Evolutionary conservation across 257 asterid genomes (phyloP).

Genomic region (Dorcoceras hygrometricum): DNA sequence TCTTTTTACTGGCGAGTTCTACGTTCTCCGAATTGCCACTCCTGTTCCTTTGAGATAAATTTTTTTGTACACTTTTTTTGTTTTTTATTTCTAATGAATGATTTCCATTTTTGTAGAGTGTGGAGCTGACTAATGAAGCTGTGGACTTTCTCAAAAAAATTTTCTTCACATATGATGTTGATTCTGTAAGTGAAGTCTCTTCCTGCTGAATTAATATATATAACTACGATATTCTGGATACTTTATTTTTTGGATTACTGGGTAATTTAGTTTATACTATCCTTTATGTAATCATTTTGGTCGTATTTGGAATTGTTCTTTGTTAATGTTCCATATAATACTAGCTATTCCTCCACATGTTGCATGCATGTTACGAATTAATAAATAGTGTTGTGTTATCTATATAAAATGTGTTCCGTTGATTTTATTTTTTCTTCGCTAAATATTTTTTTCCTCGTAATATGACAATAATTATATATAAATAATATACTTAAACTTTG

Average conservation of each 20-base stretch:
- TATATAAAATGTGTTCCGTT: no score
- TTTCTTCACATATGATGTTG: constrained; percentile 72
- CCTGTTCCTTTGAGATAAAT: neutral
- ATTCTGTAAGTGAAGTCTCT: constrained; percentile 57
- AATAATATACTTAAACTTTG: no score
- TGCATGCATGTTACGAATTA: no score
- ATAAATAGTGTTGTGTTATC: no score
- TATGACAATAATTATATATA: no score
- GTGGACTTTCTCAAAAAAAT: constrained; percentile 70
- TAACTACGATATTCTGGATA: constrained; percentile 14
- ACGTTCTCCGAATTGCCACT: neutral
- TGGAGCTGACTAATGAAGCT: constrained; percentile 88
- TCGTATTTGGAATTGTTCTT: neutral
- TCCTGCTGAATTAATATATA: neutral
- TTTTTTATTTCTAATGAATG: constrained; percentile 21
- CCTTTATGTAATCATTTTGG: constrained; percentile 9
- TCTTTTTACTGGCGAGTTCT: neutral
- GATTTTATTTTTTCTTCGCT: no score
- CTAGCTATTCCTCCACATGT: no score
- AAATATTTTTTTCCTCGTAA: no score
- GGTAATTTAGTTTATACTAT: neutral
- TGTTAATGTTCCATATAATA: neutral
- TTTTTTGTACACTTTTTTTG: neutral
- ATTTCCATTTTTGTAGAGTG: constrained; percentile 58
- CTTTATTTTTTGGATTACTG: neutral